Base-by-base conservation (phyloP, 306 rosid species). In the Cicer arietinum region DNA sequence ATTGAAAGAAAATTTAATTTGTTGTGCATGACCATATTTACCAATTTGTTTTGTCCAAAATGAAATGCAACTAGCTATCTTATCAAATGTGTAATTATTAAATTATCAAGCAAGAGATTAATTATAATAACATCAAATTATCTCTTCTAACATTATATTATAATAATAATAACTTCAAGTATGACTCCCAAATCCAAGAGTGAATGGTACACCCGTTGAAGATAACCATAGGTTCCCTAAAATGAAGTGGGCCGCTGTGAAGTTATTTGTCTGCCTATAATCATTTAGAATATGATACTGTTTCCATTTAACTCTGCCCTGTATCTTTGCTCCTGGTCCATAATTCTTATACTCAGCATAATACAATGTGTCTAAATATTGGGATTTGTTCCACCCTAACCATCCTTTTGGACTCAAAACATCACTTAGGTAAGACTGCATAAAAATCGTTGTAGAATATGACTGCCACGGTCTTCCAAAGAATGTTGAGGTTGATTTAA, bases 401-500 rank as follows among this genome's bases (percentile, higher is more conserved):
- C 96, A 90, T 43, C 96, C 96, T 77, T 88, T 67, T 6, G 96
- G 91, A 66, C 82, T 85, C 8, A 90, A 11, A 47, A 69, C 80
- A 2, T 75, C 72, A 60, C 92, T 86, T 3, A 90, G 30, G 77
- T 12, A 82, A 84, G 91, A 85, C 78, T 90, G 0, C 91, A 92
- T 6, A n/a, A 78, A 2, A 25, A 25, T 2, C 0, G 30, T 25
- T 0, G 30, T 25, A 25, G 30, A 25, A 25, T 25, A 2, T 25
- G 30, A 0, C 3, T 25, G 0, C 30, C 30, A 25, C 3, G 30
- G 30, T 25, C 30, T 25, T 2, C 30, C 30, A 25, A 25, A 3
- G 0, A 25, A 25, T 2, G 30, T 25, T 25, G 30, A 25, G 3
- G 3, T 25, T 25, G 30, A 25, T 2, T 25, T 25, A 25, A 25